Evolutionary conservation across 2,329 filamentous ascomycete species (phyloP).

Genomic region (Claviceps africana): DNA sequence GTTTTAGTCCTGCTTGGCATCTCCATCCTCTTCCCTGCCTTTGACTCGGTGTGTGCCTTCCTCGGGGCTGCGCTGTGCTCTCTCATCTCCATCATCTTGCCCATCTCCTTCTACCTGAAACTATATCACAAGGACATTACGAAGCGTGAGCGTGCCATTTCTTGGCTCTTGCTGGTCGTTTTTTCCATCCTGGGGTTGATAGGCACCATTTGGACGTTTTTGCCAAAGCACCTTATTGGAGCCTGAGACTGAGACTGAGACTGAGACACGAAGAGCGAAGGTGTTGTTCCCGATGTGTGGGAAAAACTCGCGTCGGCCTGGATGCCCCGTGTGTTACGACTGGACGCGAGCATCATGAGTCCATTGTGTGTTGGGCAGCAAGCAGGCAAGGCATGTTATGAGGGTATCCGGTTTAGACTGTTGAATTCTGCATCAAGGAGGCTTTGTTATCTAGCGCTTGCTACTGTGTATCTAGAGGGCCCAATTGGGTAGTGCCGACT

Average conservation of each 20-base stretch:
- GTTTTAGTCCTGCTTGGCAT: conserved; percentile 63
- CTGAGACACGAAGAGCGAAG: not conserved
- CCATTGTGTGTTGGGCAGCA: not conserved
- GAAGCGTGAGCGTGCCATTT: conserved; percentile 45
- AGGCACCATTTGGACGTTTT: conserved; percentile 76
- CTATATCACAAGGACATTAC: conserved; percentile 66
- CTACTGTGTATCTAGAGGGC: no score
- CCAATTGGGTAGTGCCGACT: not conserved
- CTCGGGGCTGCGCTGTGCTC: conserved; percentile 86
- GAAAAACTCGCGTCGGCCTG: not conserved
- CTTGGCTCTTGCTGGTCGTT: conserved; percentile 54
- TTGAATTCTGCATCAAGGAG: no score
- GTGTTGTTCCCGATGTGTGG: no score
- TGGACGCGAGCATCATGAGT: not conserved
- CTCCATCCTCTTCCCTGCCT: conserved; percentile 55
- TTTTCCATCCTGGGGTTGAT: conserved; percentile 57
- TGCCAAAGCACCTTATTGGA: conserved; percentile 63
- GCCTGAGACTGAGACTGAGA: no score
- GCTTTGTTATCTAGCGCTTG: no score
- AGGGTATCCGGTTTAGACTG: no score
- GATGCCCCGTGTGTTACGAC: not conserved
- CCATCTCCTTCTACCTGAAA: conserved; percentile 78
- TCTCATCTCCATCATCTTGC: conserved; percentile 83
- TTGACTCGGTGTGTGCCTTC: conserved; percentile 83
- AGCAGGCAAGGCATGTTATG: not conserved